Base-by-base conservation (phyloP, 805 yeast species). In the Priceomyces melissophilus region DNA sequence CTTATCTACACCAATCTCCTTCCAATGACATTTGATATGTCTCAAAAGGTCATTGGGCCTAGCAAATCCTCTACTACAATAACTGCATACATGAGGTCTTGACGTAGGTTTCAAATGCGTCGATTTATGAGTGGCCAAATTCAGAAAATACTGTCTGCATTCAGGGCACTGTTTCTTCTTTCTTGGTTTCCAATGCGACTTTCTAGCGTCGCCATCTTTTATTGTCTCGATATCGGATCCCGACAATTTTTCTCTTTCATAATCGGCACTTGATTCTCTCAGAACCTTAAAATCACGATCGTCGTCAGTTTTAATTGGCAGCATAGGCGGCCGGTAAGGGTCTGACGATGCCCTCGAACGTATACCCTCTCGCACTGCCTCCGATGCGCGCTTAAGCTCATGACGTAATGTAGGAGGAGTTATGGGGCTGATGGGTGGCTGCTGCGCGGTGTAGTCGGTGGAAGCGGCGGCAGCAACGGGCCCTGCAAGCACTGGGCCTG, bases 11-110 rank as follows among this genome's bases (percentile, higher is more conserved):
- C 85, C 85, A 3, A 79, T 73, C 50, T 84, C 91, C 50, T 84
- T 84, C 74, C 89, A 78, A 60, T 89, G 97, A 43, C 91, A 76
- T 61, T 87, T 88, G 53, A 82, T 80, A 60, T 89, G 97, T 46
- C 97, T 74, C 48, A 83, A 77, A 49, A 90, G 67, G 59, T 89
- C 96, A 58, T 90, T 90, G 32, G 90, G 83, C 44, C 96, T 73
- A 11, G 93, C 87, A 64, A 89, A 89, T 2, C 96, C 95, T 44
- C 96, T 78, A 31, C 76, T 71, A 60, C 97, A 89, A 27, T 81
- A 76, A 32, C 77, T 71, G 62, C 97, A 89, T 34, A 79, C 69
- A 57, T 82, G 91, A 0, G 95, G 96, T 44, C 95, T 73, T 11
- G 80, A 71, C 14, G 81, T 76, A 9, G 84, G 86, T 40, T 81